These are phyloP conservation scores for Phyllachora maydis DNA, from an alignment of 2,329 filamentous ascomycete genomes.

Conservation along the genomic window DNA sequence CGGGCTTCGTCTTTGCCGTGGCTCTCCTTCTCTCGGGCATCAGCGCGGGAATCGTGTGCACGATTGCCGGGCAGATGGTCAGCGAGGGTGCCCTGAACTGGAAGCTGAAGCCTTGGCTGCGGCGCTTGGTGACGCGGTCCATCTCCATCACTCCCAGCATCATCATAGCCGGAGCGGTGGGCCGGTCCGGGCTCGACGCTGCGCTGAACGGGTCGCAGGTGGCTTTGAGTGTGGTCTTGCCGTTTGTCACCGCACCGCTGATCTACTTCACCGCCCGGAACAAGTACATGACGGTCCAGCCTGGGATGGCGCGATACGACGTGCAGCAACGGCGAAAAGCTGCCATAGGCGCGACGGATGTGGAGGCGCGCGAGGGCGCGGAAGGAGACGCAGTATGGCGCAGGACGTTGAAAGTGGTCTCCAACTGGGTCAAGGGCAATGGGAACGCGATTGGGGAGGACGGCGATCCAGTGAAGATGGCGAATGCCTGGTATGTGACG, in stretches of 20 bases:
- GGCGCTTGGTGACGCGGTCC: slow-evolving; percentile 54
- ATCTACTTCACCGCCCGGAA: slow-evolving; percentile 69
- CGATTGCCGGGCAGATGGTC: slow-evolving; percentile 78
- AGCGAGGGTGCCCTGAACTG: slow-evolving; percentile 64
- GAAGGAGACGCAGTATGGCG: slow-evolving; percentile 44
- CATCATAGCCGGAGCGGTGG: slow-evolving; percentile 64
- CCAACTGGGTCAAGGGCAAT: background rate
- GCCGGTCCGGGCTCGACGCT: slow-evolving; percentile 44
- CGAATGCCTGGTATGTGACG: slow-evolving; percentile 47
- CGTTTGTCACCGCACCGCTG: slow-evolving; percentile 64
- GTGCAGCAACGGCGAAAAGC: slow-evolving; percentile 4
- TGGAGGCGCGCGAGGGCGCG: no score
- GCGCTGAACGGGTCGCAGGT: slow-evolving; percentile 64
- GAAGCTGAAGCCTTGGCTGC: slow-evolving; percentile 56
- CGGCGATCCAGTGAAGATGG: slow-evolving; percentile 33
- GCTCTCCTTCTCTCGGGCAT: slow-evolving; percentile 63
- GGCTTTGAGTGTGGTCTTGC: slow-evolving; percentile 55
- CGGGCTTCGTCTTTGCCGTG: slow-evolving; percentile 68
- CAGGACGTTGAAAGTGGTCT: no score
- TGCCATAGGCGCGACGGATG: slow-evolving; percentile 3
- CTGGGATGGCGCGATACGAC: slow-evolving; percentile 17
- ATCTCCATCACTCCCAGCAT: slow-evolving; percentile 71
- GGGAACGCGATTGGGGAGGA: background rate
- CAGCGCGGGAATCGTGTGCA: slow-evolving; percentile 72
- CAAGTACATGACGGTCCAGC: slow-evolving; percentile 56